phyloP scores from a whole-genome alignment of 495 filamentous ascomycete species.

The Aspergillus saccharolyticus region DNA sequence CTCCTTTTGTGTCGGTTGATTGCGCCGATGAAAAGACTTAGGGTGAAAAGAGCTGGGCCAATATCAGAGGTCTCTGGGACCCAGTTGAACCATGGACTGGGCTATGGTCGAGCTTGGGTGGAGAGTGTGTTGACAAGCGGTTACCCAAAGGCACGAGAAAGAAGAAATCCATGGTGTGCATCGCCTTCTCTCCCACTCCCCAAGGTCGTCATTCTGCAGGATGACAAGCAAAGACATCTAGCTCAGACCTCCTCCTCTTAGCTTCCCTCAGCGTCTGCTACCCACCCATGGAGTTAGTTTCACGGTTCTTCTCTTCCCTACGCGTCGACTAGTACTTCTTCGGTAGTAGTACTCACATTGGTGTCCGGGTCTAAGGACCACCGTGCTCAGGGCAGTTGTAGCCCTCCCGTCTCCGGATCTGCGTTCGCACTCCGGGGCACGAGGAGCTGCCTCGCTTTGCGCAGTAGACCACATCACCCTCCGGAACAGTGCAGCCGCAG shows the following conservation, averaged over 20 bases:
- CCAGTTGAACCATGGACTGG: neutral
- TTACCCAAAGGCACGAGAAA: neutral
- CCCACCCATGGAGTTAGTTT: neutral
- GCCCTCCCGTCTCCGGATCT: slow-evolving; percentile 31
- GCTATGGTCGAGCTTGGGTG: neutral
- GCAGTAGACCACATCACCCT: slow-evolving; percentile 36
- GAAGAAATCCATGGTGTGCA: too few relatives aligned
- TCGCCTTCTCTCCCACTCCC: too few relatives aligned
- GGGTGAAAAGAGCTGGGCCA: neutral
- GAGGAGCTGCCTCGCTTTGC: slow-evolving; percentile 30
- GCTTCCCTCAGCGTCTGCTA: neutral
- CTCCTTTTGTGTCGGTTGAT: neutral
- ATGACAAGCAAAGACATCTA: neutral
- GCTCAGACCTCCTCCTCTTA: neutral
- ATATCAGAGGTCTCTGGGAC: neutral
- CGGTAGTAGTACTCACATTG: neutral
- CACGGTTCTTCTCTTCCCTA: too few relatives aligned
- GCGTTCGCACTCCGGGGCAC: slow-evolving; percentile 35
- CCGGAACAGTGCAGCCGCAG: slow-evolving; percentile 37
- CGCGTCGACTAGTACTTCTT: neutral
- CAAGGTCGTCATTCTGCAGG: neutral
- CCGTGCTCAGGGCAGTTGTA: slow-evolving; percentile 38
- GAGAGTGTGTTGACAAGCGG: neutral
- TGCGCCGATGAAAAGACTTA: neutral
- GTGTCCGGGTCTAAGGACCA: slow-evolving; percentile 19